phyloP scores from a whole-genome alignment of 1,284 basidiomycete species.

The Cystobasidium slooffiae region DNA sequence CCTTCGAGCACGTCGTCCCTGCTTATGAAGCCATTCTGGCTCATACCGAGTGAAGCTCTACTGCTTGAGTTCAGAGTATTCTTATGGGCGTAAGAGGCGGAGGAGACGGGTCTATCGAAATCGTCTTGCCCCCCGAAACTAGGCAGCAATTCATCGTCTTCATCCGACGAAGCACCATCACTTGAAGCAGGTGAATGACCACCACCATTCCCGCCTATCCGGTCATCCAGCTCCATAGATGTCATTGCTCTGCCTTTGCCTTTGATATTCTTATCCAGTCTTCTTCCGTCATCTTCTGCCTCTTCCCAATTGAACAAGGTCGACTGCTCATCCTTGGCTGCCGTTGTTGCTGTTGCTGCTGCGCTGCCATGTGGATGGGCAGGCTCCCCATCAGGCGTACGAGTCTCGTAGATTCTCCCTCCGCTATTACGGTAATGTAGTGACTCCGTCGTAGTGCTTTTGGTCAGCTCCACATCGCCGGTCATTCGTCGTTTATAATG shows the following conservation, averaged over 20 bases:
- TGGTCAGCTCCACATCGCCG: slow-evolving; percentile 8
- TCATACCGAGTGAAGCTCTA: slow-evolving; percentile 1
- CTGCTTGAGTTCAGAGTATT: neutral
- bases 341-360: neutral
- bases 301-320: neutral
- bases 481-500: slow-evolving; percentile 18
- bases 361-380: neutral
- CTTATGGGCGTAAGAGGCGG: slow-evolving; percentile 1
- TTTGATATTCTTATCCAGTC: neutral
- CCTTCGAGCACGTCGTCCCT: slow-evolving; percentile 21
- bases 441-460: slow-evolving; percentile 1
- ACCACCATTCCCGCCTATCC: neutral
- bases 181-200: neutral
- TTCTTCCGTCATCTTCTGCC: neutral
- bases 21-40: slow-evolving; percentile 34
- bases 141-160: slow-evolving; percentile 36
- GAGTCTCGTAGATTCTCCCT: slow-evolving; percentile 18
- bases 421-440: slow-evolving; percentile 8
- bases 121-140: slow-evolving; percentile 11
- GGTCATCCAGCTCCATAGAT: neutral
- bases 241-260: slow-evolving; percentile 21
- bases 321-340: neutral
- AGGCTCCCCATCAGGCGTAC: slow-evolving; percentile 15
- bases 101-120: neutral
- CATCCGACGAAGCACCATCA: slow-evolving; percentile 13